phyloP scores from a whole-genome alignment of 2,329 filamentous ascomycete species.

The Mycocentrospora acerina region DNA sequence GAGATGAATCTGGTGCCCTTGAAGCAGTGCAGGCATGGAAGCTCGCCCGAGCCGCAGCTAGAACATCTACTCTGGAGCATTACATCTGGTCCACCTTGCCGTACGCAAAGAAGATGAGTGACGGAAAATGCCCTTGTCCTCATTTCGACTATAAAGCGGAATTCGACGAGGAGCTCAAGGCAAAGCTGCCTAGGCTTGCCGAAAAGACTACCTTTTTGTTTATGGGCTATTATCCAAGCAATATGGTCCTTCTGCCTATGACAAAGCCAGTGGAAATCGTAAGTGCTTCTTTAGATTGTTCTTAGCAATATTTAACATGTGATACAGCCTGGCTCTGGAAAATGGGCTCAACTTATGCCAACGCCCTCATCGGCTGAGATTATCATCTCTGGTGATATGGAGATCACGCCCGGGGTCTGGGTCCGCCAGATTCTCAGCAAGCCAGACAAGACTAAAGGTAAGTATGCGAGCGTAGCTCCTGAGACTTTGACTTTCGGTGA shows the following conservation, averaged over 20 bases:
- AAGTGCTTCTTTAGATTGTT: constrained; percentile 3
- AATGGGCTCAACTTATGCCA: constrained; percentile 27
- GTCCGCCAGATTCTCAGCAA: constrained; percentile 27
- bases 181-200: constrained; percentile 28
- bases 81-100: constrained; percentile 53
- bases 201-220: constrained; percentile 31
- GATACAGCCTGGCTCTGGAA: constrained; percentile 15
- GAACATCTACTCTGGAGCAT: constrained; percentile 43
- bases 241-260: constrained; percentile 31
- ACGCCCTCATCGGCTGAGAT: too few species aligned
- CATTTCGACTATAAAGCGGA: constrained; percentile 49
- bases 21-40: constrained; percentile 47
- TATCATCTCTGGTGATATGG: constrained; percentile 31
- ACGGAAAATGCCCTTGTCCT: constrained; percentile 39
- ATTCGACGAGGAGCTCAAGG: constrained; percentile 46
- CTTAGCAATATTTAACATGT: neutral
- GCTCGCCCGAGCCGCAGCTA: constrained; percentile 45
- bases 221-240: constrained; percentile 34
- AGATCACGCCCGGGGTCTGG: constrained; percentile 30
- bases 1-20: constrained; percentile 38
- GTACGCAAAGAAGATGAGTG: constrained; percentile 30
- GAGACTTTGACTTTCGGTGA: constrained; percentile 29
- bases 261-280: constrained; percentile 27
- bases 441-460: constrained; percentile 19
- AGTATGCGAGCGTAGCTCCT: constrained; percentile 27